These are phyloP conservation scores for Solanum chilense DNA, from an alignment of 257 asterid species.

Conservation along the genomic window DNA sequence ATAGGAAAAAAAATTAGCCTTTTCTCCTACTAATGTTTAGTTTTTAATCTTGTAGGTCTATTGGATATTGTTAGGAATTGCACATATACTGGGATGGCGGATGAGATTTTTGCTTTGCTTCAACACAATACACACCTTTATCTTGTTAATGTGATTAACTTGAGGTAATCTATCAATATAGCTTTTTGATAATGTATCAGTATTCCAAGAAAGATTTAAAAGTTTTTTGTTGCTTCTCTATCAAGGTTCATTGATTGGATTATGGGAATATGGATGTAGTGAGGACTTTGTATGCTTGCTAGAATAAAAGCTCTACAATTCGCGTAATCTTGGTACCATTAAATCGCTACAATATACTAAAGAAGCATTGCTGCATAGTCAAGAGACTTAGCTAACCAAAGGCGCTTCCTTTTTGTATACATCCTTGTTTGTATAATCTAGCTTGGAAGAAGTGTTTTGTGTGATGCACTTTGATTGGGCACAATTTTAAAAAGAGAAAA, in stretches of 20 bases:
- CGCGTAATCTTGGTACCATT: background rate
- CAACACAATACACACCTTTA: slow-evolving; percentile 84
- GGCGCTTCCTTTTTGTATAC: background rate
- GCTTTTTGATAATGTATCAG: background rate
- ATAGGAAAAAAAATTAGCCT: background rate
- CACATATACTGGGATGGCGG: slow-evolving; percentile 94
- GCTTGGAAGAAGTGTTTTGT: background rate
- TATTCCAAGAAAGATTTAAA: background rate
- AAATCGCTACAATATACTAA: background rate
- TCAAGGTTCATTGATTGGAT: background rate
- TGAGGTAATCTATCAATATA: slow-evolving; percentile 50
- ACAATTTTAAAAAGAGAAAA: background rate
- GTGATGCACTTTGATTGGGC: background rate
- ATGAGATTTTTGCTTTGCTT: slow-evolving; percentile 71
- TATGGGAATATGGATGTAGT: background rate
- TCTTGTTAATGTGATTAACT: slow-evolving; percentile 77
- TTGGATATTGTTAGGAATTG: slow-evolving; percentile 74
- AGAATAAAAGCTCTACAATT: background rate
- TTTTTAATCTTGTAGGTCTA: slow-evolving; percentile 41
- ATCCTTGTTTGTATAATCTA: background rate
- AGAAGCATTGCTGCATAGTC: background rate
- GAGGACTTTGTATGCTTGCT: background rate
- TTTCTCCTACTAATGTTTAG: background rate
- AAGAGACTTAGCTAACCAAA: background rate
- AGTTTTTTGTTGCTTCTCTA: background rate